A percentile compares a stretch with the other conserved stretches of the same genome.
Evolutionary conservation across 106 monocot genomes (phyloP).

Genomic region (Acorus calamus): DNA sequence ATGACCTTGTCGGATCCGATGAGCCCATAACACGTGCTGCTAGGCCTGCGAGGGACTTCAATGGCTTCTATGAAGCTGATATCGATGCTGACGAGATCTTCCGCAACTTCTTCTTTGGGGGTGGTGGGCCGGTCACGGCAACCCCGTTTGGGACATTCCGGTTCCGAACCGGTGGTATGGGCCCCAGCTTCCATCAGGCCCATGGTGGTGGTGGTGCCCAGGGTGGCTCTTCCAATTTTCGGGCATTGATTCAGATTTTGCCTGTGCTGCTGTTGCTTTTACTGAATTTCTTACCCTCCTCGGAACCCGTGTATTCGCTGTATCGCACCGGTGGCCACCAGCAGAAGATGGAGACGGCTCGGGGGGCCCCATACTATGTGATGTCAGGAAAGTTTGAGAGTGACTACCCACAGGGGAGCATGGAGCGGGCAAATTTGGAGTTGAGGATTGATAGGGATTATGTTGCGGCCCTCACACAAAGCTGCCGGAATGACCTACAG

Average conservation of each 20-base stretch:
- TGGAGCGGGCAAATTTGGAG: constrained; percentile 45
- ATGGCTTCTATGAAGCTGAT: constrained; percentile 74
- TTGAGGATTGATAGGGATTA: constrained; percentile 71
- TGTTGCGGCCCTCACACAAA: constrained; percentile 53
- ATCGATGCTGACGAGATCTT: constrained; percentile 95
- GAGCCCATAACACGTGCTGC: constrained; percentile 26
- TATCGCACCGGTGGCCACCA: constrained; percentile 46
- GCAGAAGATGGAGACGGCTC: constrained; percentile 53
- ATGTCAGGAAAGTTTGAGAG: constrained; percentile 64
- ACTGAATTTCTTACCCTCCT: constrained; percentile 71
- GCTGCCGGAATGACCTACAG: constrained; percentile 74
- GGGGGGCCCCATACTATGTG: constrained; percentile 68
- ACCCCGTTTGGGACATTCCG: constrained; percentile 60
- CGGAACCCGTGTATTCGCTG: constrained; percentile 59
- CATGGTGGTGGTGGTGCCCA: constrained; percentile 13
- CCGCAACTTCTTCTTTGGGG: constrained; percentile 78
- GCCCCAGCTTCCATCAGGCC: constrained; percentile 19
- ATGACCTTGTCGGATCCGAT: constrained; percentile 79
- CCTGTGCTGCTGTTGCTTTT: constrained; percentile 67
- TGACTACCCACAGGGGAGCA: constrained; percentile 62
- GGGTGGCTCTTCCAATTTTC: constrained; percentile 13
- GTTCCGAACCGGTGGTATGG: constrained; percentile 67
- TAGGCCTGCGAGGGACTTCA: constrained; percentile 27
- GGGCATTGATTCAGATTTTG: constrained; percentile 59
- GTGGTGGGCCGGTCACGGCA: constrained; percentile 37